Percentiles rank a stretch among this genome's conserved stretches.
These are phyloP conservation scores for Podaxis carcinomalis DNA, from an alignment of 768 basidiomycete species.

Conservation along the genomic window DNA sequence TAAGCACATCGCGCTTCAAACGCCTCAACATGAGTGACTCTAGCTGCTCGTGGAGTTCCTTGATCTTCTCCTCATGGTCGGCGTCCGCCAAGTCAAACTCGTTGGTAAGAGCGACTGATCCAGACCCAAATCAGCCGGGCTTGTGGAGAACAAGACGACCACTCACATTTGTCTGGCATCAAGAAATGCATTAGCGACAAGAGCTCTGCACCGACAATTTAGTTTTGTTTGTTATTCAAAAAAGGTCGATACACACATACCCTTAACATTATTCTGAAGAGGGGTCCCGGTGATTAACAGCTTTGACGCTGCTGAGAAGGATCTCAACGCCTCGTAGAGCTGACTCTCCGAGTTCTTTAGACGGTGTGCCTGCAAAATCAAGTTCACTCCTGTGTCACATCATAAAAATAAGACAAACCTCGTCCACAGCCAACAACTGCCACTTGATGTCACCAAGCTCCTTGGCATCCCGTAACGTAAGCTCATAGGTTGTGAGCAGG, in stretches of 20 bases:
- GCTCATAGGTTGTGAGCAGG: conserved; percentile 93
- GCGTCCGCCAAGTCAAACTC: conserved; percentile 94
- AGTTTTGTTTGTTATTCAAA: conserved; percentile 6
- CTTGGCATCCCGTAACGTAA: conserved; percentile 84
- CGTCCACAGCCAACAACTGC: conserved; percentile 95
- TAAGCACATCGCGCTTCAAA: conserved; percentile 93
- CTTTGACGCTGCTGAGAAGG: conserved; percentile 88
- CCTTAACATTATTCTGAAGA: conserved; percentile 98
- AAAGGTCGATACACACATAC: conserved; percentile 35
- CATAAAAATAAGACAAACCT: conserved; percentile 45
- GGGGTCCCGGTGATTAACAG: conserved; percentile 98
- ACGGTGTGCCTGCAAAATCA: conserved; percentile 73
- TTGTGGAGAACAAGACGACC: background rate
- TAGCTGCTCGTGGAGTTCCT: conserved; percentile 90
- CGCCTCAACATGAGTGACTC: conserved; percentile 93
- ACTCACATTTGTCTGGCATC: conserved; percentile 95
- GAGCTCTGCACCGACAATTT: conserved; percentile 53
- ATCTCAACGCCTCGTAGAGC: conserved; percentile 87
- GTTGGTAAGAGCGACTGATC: conserved; percentile 83
- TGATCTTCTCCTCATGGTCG: conserved; percentile 93
- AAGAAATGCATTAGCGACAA: conserved; percentile 98
- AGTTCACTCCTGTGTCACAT: conserved; percentile 14
- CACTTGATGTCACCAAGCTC: conserved; percentile 94
- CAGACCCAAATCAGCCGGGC: background rate
- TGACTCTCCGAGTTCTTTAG: conserved; percentile 98